Base-by-base conservation (phyloP, 108 stramenopile genomes). In the Skeletonema grethae region DNA sequence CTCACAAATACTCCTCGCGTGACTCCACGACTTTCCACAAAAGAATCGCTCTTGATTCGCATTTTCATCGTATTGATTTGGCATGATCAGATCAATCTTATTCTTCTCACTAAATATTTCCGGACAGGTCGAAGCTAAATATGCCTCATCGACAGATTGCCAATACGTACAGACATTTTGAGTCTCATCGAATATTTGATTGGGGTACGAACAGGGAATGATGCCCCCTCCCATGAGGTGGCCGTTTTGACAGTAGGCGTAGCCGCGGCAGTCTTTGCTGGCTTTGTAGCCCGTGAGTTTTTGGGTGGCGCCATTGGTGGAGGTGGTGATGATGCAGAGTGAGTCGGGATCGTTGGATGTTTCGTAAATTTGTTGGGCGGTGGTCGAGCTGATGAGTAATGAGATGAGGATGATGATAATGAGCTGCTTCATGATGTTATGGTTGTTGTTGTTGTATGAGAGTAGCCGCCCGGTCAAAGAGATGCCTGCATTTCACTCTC, bases 191-290 rank as follows among this genome's bases (percentile, higher is more conserved):
- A 69, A 79, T 10, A 79, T 38, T 46, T 79, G 79, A 69, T 79
- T 79, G 13, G 71, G 72, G 25, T 28, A 28, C 79, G 67, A 65
- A 16, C 79, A 79, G 16, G 72, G 57, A 48, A 79, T 79, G 29
- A 73, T 39, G 12, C 53, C 65, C 30, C 71, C 71, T 15, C 78
- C 78, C 71, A 69, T 69, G 3, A 79, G 20, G 35, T 79, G 72
- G 2, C 78, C 78, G n/a, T 67, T 56, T 34, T 61, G 72, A 67
- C 78, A 79, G 56, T 72, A 79, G 38, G 72, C 71, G 55, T 79
- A 79, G 50, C 78, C 78, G 22, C 78, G 65, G 50, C 78, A 79
- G 45, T 79, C 78, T 28, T 30, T 66, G 8, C 71, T 72, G 11
- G 78, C 66, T 22, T 56, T 65, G 62, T 72, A 79, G 18, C 78